Evolutionary conservation across 1,139 yeast species (phyloP).

Genomic region (Zygoascus hellenicus): DNA sequence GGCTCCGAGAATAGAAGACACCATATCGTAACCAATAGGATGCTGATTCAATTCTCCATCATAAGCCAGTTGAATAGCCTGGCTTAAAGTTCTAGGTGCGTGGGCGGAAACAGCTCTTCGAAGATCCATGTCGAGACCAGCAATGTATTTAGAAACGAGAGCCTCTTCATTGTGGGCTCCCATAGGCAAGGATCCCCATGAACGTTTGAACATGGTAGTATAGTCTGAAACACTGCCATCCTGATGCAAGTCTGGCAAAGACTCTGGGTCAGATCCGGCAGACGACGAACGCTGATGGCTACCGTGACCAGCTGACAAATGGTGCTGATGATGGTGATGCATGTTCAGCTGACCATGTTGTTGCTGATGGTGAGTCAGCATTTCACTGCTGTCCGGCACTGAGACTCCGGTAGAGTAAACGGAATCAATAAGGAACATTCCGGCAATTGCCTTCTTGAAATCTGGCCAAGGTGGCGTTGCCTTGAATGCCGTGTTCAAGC

Average conservation of each 20-base stretch:
- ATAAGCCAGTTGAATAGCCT: conserved; percentile 1
- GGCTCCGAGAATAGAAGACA: neutral
- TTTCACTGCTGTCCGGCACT: too few relatives aligned
- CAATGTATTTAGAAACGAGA: conserved; percentile 3
- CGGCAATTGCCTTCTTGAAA: conserved; percentile 6
- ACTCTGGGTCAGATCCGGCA: conserved; percentile 2
- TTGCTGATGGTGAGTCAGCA: too few relatives aligned
- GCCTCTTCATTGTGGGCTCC: conserved; percentile 3
- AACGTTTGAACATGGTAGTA: neutral
- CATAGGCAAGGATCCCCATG: neutral
- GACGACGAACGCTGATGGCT: neutral
- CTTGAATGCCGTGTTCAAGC: conserved; percentile 2
- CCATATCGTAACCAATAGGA: conserved; percentile 6
- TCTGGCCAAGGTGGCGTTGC: conserved; percentile 8
- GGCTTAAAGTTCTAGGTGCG: conserved; percentile 3
- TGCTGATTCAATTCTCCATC: conserved; percentile 5
- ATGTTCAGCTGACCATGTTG: too few relatives aligned
- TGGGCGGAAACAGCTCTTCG: conserved; percentile 3
- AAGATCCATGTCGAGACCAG: conserved; percentile 9
- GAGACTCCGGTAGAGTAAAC: too few relatives aligned
- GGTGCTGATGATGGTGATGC: neutral
- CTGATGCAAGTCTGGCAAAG: conserved; percentile 6
- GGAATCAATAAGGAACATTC: conserved; percentile 4
- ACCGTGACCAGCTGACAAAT: neutral
- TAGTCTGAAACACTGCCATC: conserved; percentile 7